Base-by-base conservation (phyloP, 495 filamentous ascomycete species). In the Zalerion maritima region DNA sequence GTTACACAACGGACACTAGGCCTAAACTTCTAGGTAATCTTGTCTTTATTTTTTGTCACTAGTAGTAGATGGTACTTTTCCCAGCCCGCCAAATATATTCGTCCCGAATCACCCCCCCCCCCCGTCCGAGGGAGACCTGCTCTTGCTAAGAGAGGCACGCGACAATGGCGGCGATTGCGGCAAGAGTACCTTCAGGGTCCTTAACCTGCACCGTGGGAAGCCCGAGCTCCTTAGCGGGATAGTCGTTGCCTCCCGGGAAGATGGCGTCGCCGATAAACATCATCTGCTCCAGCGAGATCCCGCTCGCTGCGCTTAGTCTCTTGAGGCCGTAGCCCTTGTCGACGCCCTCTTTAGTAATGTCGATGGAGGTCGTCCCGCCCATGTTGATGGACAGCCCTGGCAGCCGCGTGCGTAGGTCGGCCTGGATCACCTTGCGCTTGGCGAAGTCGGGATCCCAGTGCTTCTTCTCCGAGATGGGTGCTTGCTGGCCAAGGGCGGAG, bases 191-290 rank as follows among this genome's bases (percentile, higher is more conserved):
- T n/a, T 44, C 35, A 13, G 42, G 42, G 23, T 43, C 27, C 21
- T 44, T 43, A 12, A 46, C 42, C 4, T 21, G 13, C 18, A 44
- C 42, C n/a, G 42, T 46, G 13, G 35, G 18, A 17, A 46, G 19
- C 4, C 43, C 43, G 10, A 47, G 19, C 26, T 42, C 32, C 24
- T 42, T 34, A 2, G 37, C 31, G 3, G 43, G 43, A 28, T 47
- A 47, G 24, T 47, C 43, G 24, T 47, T 45, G 21, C 43, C 43
- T 18, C 37, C 43, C 1, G 37, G 43, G 24, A 41, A 41, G 13
- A 47, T 38, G 6, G 37, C 42, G 23, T 47, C 42, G 2, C 42
- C 43, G 23, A 47, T 46, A 23, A 47, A 45, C 34, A 47, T 32
- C 42, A 38, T 47, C 14, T 33, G 21, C 31, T 45, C 34, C 14